Conservation (phyloP, 345 rosid species). For the Iberis pinnata region DNA sequence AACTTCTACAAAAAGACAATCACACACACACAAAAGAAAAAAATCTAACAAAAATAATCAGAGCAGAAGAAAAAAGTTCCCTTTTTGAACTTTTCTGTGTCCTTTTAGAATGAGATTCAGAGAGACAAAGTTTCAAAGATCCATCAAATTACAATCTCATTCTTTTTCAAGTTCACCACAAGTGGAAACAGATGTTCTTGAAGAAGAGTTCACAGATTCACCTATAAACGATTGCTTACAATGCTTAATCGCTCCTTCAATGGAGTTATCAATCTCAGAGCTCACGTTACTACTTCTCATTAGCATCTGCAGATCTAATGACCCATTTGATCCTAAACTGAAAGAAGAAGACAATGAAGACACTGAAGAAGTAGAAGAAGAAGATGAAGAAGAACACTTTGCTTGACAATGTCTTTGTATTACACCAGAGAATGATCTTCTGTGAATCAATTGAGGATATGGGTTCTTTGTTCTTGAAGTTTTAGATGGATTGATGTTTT, state of each 20-base stretch:
- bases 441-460: constrained; percentile 34
- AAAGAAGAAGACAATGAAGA: constrained; percentile 60
- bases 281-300: constrained; percentile 58
- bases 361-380: constrained; percentile 43
- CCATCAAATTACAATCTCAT: constrained; percentile 24
- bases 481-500: constrained; percentile 27
- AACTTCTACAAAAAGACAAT: constrained; percentile 16
- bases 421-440: constrained; percentile 82
- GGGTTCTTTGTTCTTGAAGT: constrained; percentile 39
- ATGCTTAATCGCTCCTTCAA: constrained; percentile 90
- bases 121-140: constrained; percentile 14
- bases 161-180: constrained; percentile 35
- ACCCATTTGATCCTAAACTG: constrained; percentile 53
- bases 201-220: constrained; percentile 39
- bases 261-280: constrained; percentile 57
- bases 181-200: constrained; percentile 35
- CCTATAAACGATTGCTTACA: constrained; percentile 57
- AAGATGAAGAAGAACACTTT: constrained; percentile 33
- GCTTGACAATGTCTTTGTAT: constrained; percentile 49
- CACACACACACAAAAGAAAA: constrained; percentile 22
- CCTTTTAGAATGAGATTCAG: constrained; percentile 14
- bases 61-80: constrained; percentile 14
- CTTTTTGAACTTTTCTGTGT: constrained; percentile 16
- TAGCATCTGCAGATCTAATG: constrained; percentile 41
- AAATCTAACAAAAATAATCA: constrained; percentile 7